These are phyloP conservation scores for Cicer chorassanicum DNA, from an alignment of 306 rosid genomes.

Conservation along the genomic window DNA sequence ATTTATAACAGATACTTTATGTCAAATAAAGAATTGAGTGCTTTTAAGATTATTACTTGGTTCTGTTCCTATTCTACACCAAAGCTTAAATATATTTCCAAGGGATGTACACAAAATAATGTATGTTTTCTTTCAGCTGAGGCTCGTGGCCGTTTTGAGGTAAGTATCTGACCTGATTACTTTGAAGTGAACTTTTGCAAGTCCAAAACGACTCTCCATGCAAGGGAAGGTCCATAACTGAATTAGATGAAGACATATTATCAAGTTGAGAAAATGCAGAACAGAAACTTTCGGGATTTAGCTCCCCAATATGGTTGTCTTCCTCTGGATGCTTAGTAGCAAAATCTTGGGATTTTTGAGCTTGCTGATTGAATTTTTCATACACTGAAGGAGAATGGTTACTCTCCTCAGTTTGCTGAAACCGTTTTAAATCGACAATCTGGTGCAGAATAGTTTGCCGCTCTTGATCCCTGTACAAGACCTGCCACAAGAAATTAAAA, in stretches of 20 bases:
- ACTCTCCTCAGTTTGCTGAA: conserved; percentile 55
- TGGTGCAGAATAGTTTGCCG: conserved; percentile 66
- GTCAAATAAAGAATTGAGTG: background rate
- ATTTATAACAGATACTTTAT: no score
- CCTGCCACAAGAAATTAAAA: conserved; percentile 51
- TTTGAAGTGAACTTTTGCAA: conserved; percentile 58
- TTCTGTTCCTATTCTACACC: background rate
- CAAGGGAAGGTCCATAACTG: conserved; percentile 58
- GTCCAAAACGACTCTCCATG: conserved; percentile 76
- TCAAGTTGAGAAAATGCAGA: conserved; percentile 62
- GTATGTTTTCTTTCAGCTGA: background rate
- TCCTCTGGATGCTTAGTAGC: conserved; percentile 43
- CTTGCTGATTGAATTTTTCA: conserved; percentile 51
- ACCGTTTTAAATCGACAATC: conserved; percentile 69
- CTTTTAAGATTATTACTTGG: conserved; percentile 21
- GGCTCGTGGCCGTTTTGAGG: conserved; percentile 18
- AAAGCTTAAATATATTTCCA: background rate
- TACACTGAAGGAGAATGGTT: conserved; percentile 46
- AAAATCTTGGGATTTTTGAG: conserved; percentile 46
- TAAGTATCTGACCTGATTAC: conserved; percentile 71
- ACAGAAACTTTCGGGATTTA: conserved; percentile 56
- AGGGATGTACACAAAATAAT: background rate
- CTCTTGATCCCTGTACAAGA: conserved; percentile 49
- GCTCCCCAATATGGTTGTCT: conserved; percentile 47
- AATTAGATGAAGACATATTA: conserved; percentile 53